These are phyloP conservation scores for Fusarium temperatum DNA, from an alignment of 2,329 filamentous ascomycete genomes.

Conservation along the genomic window DNA sequence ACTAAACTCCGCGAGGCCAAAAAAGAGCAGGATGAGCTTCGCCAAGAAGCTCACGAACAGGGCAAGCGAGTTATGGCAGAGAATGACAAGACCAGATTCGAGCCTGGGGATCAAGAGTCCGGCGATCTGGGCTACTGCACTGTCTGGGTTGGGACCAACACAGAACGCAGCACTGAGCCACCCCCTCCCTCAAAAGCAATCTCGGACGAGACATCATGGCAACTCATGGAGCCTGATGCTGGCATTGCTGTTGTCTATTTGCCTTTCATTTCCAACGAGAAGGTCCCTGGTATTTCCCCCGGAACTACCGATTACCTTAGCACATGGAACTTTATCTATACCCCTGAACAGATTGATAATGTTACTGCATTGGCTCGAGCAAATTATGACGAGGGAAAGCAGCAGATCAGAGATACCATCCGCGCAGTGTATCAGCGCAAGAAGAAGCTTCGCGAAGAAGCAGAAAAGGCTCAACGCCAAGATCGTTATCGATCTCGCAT, in stretches of 20 bases:
- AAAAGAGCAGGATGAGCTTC: constrained; percentile 51
- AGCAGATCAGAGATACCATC: constrained; percentile 80
- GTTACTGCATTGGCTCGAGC: constrained; percentile 84
- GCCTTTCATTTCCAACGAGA: constrained; percentile 84
- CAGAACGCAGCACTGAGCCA: constrained; percentile 71
- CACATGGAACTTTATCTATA: constrained; percentile 99
- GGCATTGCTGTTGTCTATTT: constrained; percentile 92
- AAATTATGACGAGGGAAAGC: constrained; percentile 85
- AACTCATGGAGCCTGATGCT: constrained; percentile 75
- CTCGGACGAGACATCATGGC: constrained; percentile 72
- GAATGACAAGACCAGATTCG: constrained; percentile 49
- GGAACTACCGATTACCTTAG: constrained; percentile 85
- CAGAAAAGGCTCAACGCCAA: constrained; percentile 52
- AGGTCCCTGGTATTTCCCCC: constrained; percentile 84
- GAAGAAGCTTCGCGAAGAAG: constrained; percentile 71
- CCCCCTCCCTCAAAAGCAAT: constrained; percentile 62
- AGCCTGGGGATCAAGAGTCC: constrained; percentile 54
- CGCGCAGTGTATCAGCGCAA: constrained; percentile 93
- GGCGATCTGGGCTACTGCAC: constrained; percentile 89
- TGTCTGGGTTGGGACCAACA: constrained; percentile 88
- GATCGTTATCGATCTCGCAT: constrained; percentile 58
- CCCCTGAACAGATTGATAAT: constrained; percentile 85
- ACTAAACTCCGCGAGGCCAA: constrained; percentile 71
- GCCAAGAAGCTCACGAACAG: constrained; percentile 37
- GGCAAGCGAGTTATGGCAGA: constrained; percentile 37